Evolutionary conservation across 495 filamentous ascomycete genomes (phyloP), one percentile per base, ranked within the genome.

Genomic region (Thozetella sp.): DNA sequence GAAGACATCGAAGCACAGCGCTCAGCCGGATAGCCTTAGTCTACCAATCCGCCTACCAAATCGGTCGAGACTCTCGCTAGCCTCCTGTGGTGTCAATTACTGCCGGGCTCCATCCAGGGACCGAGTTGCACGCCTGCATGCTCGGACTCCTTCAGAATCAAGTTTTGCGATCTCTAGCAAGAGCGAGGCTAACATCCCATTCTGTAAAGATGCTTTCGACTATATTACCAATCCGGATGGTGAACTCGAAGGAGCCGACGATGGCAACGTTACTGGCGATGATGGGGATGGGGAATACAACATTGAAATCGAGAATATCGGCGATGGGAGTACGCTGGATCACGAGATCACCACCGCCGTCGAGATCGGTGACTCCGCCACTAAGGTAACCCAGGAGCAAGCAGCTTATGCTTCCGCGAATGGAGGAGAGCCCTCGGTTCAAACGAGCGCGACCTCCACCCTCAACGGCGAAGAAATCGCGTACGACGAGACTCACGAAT

Each of bases 391-490:
- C 22, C 15, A 20, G 17, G 46, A 55, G 37, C 24, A 22, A 6
- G 55, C 22, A 30, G 22, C 25, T 15, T 24, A 30, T 53, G 46
- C 6, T 25, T 26, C 52, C 24, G 43, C 51, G 6, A 46, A 27
- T 19, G 51, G 54, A 51, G 64, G 60, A 52, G 43, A 56, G 9
- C 25, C 34, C 20, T 69, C 68, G 27, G 56, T 56, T 22, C 65
- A 69, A 25, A 77, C 75, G 13, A 79, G 77, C 56, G 70, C 70
- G 4, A 74, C 73, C 4, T 73, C 69, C 0, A 81, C 78, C 6
- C 61, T 81, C 3, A 69, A 70, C 43, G 78, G 76, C 40, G 76
- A 83, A 56, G 79, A 81, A 51, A 80, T 81, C 27, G 76, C 75
- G 30, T 80, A 81, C 48, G 76, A 78, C 17, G 78, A 80, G 25